These are phyloP conservation scores for Trametes versicolor DNA, from an alignment of 1,284 basidiomycete species.

Conservation along the genomic window DNA sequence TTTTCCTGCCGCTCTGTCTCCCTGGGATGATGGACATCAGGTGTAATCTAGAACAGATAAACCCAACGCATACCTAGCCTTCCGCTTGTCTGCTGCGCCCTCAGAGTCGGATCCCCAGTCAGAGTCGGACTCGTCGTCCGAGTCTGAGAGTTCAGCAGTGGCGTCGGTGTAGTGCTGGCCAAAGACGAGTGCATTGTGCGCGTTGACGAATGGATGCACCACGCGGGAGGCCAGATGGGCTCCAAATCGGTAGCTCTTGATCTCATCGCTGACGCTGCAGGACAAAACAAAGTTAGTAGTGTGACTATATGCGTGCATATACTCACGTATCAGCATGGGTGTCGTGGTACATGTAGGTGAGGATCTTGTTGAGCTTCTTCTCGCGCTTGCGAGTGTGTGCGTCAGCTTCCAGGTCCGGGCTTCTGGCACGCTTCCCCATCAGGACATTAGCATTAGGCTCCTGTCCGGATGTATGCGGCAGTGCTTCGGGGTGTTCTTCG, in stretches of 20 bases:
- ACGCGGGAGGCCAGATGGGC: not conserved
- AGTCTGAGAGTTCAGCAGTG: not conserved
- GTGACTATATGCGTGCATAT: not conserved
- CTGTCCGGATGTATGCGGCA: too few species aligned
- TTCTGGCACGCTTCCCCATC: not conserved
- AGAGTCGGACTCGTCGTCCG: constrained; percentile 1
- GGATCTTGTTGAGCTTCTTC: not conserved
- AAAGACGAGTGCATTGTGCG: constrained; percentile 1
- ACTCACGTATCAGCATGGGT: not conserved
- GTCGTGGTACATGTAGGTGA: not conserved
- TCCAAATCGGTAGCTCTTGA: not conserved
- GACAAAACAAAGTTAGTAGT: too few species aligned
- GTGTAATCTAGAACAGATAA: not conserved
- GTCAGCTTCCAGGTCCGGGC: not conserved
- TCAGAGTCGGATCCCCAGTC: too few species aligned
- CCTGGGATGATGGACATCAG: not conserved
- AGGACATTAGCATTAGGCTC: not conserved
- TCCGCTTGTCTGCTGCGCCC: too few species aligned
- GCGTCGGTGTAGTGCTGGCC: not conserved
- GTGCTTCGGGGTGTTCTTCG: too few species aligned
- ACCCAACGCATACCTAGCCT: too few species aligned
- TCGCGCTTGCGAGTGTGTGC: not conserved
- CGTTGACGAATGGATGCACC: constrained; percentile 5
- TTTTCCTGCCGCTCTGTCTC: not conserved
- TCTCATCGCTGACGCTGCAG: not conserved